These are phyloP conservation scores for Botrytis elliptica DNA, from an alignment of 2,329 filamentous ascomycete genomes.

Conservation along the genomic window DNA sequence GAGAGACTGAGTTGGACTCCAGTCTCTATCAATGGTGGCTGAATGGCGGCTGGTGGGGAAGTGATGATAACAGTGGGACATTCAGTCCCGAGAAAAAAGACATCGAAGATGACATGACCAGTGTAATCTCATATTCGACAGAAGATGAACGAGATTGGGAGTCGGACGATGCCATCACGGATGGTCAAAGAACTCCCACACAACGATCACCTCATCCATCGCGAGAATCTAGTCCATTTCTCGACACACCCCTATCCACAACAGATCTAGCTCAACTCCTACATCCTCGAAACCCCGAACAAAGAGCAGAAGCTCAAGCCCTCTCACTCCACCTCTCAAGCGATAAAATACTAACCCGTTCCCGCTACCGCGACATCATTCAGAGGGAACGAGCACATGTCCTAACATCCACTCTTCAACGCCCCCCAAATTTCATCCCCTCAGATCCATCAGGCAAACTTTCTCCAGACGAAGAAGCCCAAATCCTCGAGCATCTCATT, in stretches of 20 bases:
- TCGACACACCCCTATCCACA: slow-evolving; percentile 63
- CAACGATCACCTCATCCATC: slow-evolving; percentile 56
- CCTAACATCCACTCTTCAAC: slow-evolving; percentile 50
- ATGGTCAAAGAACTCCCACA: slow-evolving; percentile 70
- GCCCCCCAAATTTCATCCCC: slow-evolving; percentile 38
- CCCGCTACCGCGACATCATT: slow-evolving; percentile 67
- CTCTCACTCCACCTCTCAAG: slow-evolving; percentile 77
- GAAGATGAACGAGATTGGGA: slow-evolving; percentile 49
- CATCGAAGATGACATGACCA: slow-evolving; percentile 72
- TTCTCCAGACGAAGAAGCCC: slow-evolving; percentile 58
- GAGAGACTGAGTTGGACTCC: slow-evolving; percentile 68
- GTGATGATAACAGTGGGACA: slow-evolving; percentile 75
- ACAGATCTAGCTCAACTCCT: slow-evolving; percentile 75
- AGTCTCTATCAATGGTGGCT: slow-evolving; percentile 85
- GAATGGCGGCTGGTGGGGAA: slow-evolving; percentile 79
- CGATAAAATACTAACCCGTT: slow-evolving; percentile 74
- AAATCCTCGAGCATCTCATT: slow-evolving; percentile 59
- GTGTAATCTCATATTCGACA: slow-evolving; percentile 63
- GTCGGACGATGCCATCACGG: slow-evolving; percentile 43
- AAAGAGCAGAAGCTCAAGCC: slow-evolving; percentile 76
- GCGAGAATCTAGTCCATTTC: slow-evolving; percentile 56
- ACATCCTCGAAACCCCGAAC: slow-evolving; percentile 73
- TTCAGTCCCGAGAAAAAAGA: slow-evolving; percentile 59
- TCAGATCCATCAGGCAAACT: slow-evolving; percentile 44
- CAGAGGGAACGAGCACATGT: slow-evolving; percentile 70